Percentiles rank a stretch among this genome's conserved stretches.
Conservation (phyloP, 768 basidiomycete species). For the Ephemerocybe angulata region DNA sequence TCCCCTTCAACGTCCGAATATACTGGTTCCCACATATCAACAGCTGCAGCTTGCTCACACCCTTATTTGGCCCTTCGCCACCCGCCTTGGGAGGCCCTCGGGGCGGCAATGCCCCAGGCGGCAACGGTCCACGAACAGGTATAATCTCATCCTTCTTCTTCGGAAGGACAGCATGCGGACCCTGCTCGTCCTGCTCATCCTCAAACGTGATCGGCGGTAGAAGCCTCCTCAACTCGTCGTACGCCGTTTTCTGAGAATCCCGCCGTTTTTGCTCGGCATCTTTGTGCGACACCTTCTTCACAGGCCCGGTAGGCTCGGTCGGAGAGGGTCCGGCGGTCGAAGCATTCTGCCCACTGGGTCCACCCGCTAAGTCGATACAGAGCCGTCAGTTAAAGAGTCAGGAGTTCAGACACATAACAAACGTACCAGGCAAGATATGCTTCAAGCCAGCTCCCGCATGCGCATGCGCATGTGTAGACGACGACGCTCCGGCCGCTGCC, state of each 20-base stretch:
- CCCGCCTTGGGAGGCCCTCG: conserved; percentile 83
- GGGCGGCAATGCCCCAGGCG: conserved; percentile 88
- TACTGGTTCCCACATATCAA: conserved; percentile 89
- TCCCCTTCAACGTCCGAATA: conserved; percentile 70
- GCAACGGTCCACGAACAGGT: conserved; percentile 35
- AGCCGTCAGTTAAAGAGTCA: neutral
- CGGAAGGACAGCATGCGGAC: conserved; percentile 14
- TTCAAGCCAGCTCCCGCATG: conserved; percentile 58
- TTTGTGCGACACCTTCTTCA: conserved; percentile 82
- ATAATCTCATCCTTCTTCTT: conserved; percentile 12
- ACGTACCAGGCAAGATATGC: conserved; percentile 64
- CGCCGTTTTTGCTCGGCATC: conserved; percentile 96
- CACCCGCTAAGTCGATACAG: conserved; percentile 13
- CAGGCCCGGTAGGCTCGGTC: conserved; percentile 1
- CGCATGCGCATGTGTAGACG: too few species aligned
- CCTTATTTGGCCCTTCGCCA: conserved; percentile 90
- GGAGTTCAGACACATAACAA: neutral
- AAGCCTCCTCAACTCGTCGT: conserved; percentile 75
- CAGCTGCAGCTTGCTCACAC: conserved; percentile 90
- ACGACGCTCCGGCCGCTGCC: conserved; percentile 21
- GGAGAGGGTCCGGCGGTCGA: neutral
- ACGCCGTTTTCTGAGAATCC: conserved; percentile 93
- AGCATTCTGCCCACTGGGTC: too few species aligned
- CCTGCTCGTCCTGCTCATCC: conserved; percentile 48
- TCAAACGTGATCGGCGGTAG: conserved; percentile 88